Percentiles rank a stretch among this genome's conserved stretches.
phyloP scores from a whole-genome alignment of 23 red algal genomes.

The Gracilaria domingensis region DNA sequence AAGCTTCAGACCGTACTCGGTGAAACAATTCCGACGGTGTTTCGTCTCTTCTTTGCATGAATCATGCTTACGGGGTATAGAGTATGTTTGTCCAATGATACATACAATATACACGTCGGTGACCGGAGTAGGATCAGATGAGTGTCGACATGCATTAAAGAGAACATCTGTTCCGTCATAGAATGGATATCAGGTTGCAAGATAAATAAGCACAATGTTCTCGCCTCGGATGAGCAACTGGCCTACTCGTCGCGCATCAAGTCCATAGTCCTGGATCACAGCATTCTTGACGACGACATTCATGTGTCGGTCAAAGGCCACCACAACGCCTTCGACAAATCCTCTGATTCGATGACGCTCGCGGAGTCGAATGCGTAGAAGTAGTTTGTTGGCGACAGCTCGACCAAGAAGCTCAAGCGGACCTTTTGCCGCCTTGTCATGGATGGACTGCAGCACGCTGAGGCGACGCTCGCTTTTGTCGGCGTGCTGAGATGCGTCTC shows the following conservation, averaged over 20 bases:
- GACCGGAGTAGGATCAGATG: too few species aligned
- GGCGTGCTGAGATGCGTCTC: not conserved
- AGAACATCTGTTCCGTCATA: not conserved
- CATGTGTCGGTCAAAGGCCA: slow-evolving; percentile 54
- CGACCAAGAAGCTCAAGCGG: slow-evolving; percentile 2
- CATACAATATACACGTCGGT: too few species aligned
- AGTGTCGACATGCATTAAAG: too few species aligned
- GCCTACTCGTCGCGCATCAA: not conserved
- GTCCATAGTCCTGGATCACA: not conserved
- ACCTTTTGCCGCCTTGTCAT: slow-evolving; percentile 24
- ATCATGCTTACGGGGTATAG: too few species aligned
- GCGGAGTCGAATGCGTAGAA: slow-evolving; percentile 9
- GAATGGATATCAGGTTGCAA: not conserved
- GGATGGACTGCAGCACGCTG: slow-evolving; percentile 26
- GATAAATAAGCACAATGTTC: slow-evolving; percentile 34
- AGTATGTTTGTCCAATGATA: too few species aligned
- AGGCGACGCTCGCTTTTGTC: not conserved
- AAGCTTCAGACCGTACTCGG: too few species aligned
- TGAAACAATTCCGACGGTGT: too few species aligned
- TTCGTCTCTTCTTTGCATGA: too few species aligned
- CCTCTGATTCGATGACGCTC: slow-evolving; percentile 16
- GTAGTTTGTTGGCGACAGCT: not conserved
- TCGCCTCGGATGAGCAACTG: slow-evolving; percentile 57
- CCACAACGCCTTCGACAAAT: slow-evolving; percentile 25
- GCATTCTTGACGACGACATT: slow-evolving; percentile 44